Percentiles rank a stretch among this genome's conserved stretches.
These are phyloP conservation scores for Phaeotremella skinneri DNA, from an alignment of 768 basidiomycete genomes.

Conservation along the genomic window DNA sequence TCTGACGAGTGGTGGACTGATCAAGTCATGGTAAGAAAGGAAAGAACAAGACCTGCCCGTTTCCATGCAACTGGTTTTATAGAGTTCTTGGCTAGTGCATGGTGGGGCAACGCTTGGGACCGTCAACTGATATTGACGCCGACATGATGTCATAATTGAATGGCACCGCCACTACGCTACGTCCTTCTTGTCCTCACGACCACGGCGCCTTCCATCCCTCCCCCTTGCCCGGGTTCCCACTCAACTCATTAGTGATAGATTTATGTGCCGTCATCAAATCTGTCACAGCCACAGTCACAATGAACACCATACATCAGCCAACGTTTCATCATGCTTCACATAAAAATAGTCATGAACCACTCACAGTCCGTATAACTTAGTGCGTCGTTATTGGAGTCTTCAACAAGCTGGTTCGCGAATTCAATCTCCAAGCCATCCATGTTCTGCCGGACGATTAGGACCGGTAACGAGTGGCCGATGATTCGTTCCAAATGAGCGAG, in stretches of 20 bases:
- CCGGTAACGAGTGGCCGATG: constrained; percentile 48
- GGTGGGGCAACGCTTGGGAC: not conserved
- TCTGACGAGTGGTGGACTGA: no score
- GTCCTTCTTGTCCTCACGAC: no score
- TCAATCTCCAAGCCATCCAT: constrained; percentile 90
- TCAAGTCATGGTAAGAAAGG: no score
- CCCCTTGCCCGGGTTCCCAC: constrained; percentile 35
- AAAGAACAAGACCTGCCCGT: no score
- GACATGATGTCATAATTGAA: not conserved
- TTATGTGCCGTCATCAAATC: constrained; percentile 51
- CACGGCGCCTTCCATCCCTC: constrained; percentile 47
- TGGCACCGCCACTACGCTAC: no score
- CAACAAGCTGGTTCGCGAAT: constrained; percentile 93
- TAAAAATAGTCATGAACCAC: constrained; percentile 19
- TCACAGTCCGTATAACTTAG: constrained; percentile 87
- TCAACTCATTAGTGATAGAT: constrained; percentile 47
- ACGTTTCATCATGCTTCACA: not conserved
- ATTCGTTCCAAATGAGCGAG: constrained; percentile 65
- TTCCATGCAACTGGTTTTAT: no score
- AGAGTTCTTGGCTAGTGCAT: no score
- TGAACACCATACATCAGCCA: not conserved
- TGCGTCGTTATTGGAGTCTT: constrained; percentile 95
- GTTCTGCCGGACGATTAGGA: constrained; percentile 83
- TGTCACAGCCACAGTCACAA: constrained; percentile 17
- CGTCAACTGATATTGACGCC: not conserved